Conservation (phyloP, 2,329 filamentous ascomycete species). For the Fusarium sp. region DNA sequence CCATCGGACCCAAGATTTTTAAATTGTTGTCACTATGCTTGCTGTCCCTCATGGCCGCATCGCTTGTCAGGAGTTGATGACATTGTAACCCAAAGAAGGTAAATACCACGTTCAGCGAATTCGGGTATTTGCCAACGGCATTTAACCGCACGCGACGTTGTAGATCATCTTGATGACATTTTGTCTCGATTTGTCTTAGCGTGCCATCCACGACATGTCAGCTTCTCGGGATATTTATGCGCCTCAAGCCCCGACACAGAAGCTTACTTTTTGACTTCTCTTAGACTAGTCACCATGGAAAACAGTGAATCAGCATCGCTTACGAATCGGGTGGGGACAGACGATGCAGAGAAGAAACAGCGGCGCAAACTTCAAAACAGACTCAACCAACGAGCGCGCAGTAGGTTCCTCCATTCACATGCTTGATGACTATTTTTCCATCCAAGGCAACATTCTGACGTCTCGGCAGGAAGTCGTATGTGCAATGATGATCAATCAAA, state of each 20-base stretch:
- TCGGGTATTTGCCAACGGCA: neutral
- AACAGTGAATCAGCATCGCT: too few relatives aligned
- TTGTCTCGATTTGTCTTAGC: slow-evolving; percentile 13
- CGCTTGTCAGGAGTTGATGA: neutral
- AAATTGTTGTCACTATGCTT: too few relatives aligned
- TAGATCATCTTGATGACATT: slow-evolving; percentile 4
- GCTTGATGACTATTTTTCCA: neutral
- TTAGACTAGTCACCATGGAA: neutral
- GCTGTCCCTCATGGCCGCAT: neutral
- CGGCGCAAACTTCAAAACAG: slow-evolving; percentile 16
- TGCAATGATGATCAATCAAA: neutral
- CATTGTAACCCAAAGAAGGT: neutral
- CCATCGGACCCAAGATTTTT: neutral
- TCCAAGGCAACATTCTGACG: neutral
- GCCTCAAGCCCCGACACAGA: neutral
- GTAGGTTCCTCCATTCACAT: neutral
- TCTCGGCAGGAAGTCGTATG: neutral
- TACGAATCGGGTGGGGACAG: neutral
- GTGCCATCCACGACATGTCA: neutral
- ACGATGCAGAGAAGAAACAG: slow-evolving; percentile 5
- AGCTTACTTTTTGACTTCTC: slow-evolving; percentile 10
- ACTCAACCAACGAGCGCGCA: slow-evolving; percentile 17
- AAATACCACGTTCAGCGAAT: neutral
- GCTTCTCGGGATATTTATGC: neutral
- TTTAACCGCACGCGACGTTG: neutral